Evolutionary conservation across 2,329 filamentous ascomycete species (phyloP).

Genomic region (Remersonia thermophila): DNA sequence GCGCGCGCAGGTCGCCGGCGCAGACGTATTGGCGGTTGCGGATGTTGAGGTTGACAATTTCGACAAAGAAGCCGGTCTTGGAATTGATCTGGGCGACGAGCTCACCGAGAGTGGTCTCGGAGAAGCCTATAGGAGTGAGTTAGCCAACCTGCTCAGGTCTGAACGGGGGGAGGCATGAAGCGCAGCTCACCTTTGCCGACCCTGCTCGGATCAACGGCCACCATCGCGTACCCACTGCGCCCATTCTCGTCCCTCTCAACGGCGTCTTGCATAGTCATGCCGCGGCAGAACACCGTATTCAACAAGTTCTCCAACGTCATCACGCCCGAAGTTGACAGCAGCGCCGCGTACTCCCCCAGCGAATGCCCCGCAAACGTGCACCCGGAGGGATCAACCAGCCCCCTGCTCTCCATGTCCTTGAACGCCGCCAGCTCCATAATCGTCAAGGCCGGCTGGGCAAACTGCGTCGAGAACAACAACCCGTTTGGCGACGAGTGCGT

Average conservation of each 20-base stretch:
- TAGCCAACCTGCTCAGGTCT: neutral
- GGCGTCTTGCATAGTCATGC: constrained; percentile 94
- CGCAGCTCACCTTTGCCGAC: constrained; percentile 64
- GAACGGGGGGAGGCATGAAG: too few relatives aligned
- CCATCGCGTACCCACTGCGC: constrained; percentile 96
- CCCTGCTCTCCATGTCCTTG: constrained; percentile 94
- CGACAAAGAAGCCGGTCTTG: constrained; percentile 82
- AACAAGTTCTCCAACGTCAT: constrained; percentile 2
- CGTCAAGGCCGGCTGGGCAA: constrained; percentile 21
- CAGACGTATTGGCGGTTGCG: constrained; percentile 63
- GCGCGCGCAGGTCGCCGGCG: constrained; percentile 44
- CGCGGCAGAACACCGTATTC: constrained; percentile 22
- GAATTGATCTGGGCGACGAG: constrained; percentile 78
- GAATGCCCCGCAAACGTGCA: constrained; percentile 96
- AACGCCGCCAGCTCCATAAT: constrained; percentile 34
- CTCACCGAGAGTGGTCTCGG: neutral
- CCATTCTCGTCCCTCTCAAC: constrained; percentile 87
- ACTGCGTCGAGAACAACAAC: constrained; percentile 1
- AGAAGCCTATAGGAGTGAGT: neutral
- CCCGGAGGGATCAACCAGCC: constrained; percentile 71
- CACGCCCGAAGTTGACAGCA: neutral
- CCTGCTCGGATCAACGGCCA: constrained; percentile 90
- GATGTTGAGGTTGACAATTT: constrained; percentile 95
- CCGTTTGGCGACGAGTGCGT: constrained; percentile 1
- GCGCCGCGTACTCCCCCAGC: constrained; percentile 87